Evolutionary conservation across 2,329 filamentous ascomycete species (phyloP).

Genomic region (Helminthosporium solani): DNA sequence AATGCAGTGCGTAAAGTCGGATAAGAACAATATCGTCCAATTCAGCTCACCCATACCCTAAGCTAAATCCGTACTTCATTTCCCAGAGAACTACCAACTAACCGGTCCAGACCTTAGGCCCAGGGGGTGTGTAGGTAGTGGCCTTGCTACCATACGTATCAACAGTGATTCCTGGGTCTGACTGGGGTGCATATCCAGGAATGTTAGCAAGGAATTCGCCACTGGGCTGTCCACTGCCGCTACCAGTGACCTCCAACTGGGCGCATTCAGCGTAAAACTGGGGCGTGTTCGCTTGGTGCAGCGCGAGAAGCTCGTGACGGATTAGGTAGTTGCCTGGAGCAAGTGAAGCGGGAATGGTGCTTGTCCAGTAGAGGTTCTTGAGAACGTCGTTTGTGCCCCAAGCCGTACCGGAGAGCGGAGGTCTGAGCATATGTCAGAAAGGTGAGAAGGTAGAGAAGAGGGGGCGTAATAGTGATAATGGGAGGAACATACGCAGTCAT

Average conservation of each 20-base stretch:
- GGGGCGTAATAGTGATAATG: too few relatives aligned
- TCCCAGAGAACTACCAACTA: slow-evolving; percentile 18
- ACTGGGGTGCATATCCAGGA: slow-evolving; percentile 45
- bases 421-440: slow-evolving; percentile 6
- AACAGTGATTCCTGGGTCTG: slow-evolving; percentile 53
- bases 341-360: slow-evolving; percentile 52
- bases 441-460: background rate
- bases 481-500: slow-evolving; percentile 44
- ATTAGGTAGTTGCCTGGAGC: slow-evolving; percentile 39
- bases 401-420: slow-evolving; percentile 48
- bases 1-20: background rate
- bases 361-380: slow-evolving; percentile 55
- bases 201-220: slow-evolving; percentile 49
- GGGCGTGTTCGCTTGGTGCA: slow-evolving; percentile 55
- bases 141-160: slow-evolving; percentile 51
- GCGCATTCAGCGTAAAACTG: slow-evolving; percentile 61
- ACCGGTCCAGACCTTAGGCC: slow-evolving; percentile 53
- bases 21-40: background rate
- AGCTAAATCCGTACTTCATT: background rate
- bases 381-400: slow-evolving; percentile 54
- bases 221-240: slow-evolving; percentile 48
- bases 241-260: slow-evolving; percentile 55
- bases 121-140: slow-evolving; percentile 52
- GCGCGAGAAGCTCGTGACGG: slow-evolving; percentile 58
- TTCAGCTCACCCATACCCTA: background rate